These are phyloP conservation scores for Pseudogymnoascus sp. DNA, from an alignment of 2,329 filamentous ascomycete species.

Conservation along the genomic window DNA sequence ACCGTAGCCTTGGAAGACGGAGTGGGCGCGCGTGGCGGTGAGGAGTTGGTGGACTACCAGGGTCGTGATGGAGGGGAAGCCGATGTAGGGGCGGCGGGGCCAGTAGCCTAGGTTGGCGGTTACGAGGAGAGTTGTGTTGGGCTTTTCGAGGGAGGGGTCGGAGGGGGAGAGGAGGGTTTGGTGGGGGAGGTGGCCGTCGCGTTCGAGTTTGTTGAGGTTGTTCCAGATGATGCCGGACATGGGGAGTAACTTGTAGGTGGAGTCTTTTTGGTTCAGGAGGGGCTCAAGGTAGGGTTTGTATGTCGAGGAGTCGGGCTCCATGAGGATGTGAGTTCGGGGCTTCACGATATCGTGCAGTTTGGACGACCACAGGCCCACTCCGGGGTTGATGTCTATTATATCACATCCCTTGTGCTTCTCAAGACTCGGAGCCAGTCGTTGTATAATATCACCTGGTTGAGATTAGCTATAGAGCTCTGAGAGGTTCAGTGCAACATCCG, in stretches of 20 bases:
- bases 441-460: conserved; percentile 56
- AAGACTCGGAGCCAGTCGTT: conserved; percentile 63
- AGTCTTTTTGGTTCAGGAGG: conserved; percentile 43
- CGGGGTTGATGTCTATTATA: conserved; percentile 80
- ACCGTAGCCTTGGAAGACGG: conserved; percentile 67
- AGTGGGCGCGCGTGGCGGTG: conserved; percentile 47
- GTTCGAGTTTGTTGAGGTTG: conserved; percentile 50
- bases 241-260: conserved; percentile 42
- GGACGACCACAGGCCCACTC: conserved; percentile 68
- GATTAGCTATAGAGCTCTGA: conserved; percentile 28
- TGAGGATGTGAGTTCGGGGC: conserved; percentile 74
- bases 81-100: conserved; percentile 42
- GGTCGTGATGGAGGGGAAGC: conserved; percentile 49
- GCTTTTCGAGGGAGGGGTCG: conserved; percentile 33
- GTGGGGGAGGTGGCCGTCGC: conserved; percentile 43
- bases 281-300: conserved; percentile 57
- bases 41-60: conserved; percentile 58
- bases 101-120: conserved; percentile 57
- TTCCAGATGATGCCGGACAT: conserved; percentile 54
- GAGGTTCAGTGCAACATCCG: neutral
- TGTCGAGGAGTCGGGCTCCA: conserved; percentile 57
- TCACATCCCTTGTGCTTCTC: conserved; percentile 69
- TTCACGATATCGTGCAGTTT: conserved; percentile 68
- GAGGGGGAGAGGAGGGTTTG: conserved; percentile 38
- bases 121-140: conserved; percentile 69